Base-by-base conservation (phyloP, 1,284 basidiomycete genomes). In the Ganoderma lingzhi region DNA sequence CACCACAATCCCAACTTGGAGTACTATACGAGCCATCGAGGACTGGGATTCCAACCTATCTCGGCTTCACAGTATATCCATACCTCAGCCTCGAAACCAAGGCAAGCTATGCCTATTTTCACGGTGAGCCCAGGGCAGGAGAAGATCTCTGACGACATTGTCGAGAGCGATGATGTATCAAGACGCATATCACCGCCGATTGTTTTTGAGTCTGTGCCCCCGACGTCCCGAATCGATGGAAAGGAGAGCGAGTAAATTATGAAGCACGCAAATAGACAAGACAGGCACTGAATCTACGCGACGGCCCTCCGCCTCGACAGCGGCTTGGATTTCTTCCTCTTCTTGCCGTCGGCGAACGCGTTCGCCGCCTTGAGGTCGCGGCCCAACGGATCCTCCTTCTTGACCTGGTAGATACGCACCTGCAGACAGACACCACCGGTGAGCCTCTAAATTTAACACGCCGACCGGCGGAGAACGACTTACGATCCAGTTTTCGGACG, bases 401-500 rank as follows among this genome's bases (percentile, higher is more conserved):
- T 97, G 65, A 99, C 98, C 78, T 96, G 85, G 79, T 96, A 99
- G 78, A 99, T 98, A 61, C 98, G 92, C 70, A 96, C 92, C 90
- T 93, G 75, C 42, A 64, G 17, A 42, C 65, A 17, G 62, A 59
- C 30, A 67, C 2, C 51, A 67, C 58, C 59, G 37, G 30, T 70
- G 15, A 73, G 66, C 48, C 17, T 32, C 51, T 28, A n/a, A 44
- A 32, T 9, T 55, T 19, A 32, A 3, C 39, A n/a, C 28, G 14
- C 19, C 12, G 37, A 39, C 35, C 12, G 6, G 6, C 19, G 62
- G 23, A 56, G 15, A 28, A n/a, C 55, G 64, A 82, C 91, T 81
- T 77, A 96, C 96, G 76, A 98, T 97, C 97, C 96, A 98, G 82
- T 98, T 98, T 83, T 98, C 96, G 10, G 95, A 96, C 1, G 96